These are phyloP conservation scores for Stephania cephalantha DNA, from an alignment of 164 flowering plant species.

Conservation along the genomic window DNA sequence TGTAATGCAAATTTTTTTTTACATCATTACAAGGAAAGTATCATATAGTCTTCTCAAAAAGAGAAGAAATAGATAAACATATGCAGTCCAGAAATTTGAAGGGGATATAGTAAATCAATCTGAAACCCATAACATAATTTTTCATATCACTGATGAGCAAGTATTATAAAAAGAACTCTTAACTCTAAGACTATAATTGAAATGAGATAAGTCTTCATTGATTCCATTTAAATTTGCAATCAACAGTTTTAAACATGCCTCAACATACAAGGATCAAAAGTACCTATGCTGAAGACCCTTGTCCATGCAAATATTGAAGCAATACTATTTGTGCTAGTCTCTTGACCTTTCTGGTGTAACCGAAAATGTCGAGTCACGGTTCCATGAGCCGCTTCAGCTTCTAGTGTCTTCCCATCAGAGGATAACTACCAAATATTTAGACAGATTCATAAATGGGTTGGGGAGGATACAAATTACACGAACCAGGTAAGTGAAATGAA, in stretches of 20 bases:
- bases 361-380: conserved; percentile 95
- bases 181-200: neutral
- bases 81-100: neutral
- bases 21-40: neutral
- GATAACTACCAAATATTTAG: conserved; percentile 49
- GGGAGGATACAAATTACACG: neutral
- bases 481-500: neutral
- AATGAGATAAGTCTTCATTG: neutral
- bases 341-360: conserved; percentile 81
- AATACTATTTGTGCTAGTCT: conserved; percentile 98
- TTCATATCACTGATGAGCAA: neutral
- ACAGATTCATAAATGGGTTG: neutral
- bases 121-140: neutral
- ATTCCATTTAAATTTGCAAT: neutral
- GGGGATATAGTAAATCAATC: neutral
- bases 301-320: conserved; percentile 99
- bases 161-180: neutral
- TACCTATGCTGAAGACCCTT: conserved; percentile 90
- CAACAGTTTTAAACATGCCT: neutral
- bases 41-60: neutral
- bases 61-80: neutral
- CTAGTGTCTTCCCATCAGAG: conserved; percentile 90
- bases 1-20: too few relatives aligned
- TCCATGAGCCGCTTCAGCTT: conserved; percentile 99
- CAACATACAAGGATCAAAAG: neutral